Base-by-base conservation (phyloP, 2,329 filamentous ascomycete genomes). In the Achaetomium macrosporum region DNA sequence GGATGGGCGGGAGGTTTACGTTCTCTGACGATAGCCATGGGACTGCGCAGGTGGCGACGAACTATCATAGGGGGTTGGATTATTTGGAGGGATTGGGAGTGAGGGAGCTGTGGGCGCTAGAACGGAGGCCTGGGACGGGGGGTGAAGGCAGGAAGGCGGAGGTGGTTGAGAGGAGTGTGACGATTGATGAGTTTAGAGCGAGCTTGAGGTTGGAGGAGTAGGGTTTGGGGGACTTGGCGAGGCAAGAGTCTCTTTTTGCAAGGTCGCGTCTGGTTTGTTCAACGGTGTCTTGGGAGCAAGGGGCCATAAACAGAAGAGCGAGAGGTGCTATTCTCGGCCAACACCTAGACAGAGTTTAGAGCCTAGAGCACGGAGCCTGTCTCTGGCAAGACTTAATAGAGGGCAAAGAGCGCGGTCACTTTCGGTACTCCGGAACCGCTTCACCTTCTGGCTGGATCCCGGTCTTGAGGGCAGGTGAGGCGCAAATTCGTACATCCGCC, bases 21-120 rank as follows among this genome's bases (percentile, higher is more conserved):
- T 78, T 99, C 62, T 96, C 89, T 7, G 93, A 99, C 68, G 93
- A 99, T 70, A 96, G 90, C 68, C 93, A 99, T 72, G 88, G 88
- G 37, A 79, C 90, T 54, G 86, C 81, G 2, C 92, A 99, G 66
- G 79, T 99, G 5, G 90, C 84, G n/a, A 84, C 89, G 47, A 92
- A 95, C 66, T 97, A 93, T 71, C 65, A 68, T 42, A 80, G 79
- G 39, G 82, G 87, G 5, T 70, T 95, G 53, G 75, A 80, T 1
- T 96, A 88, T 67, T 72, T 95, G 51, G 77, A 82, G 58, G 76
- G 73, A 54, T 71, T 89, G 12, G 84, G 83, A 5, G 81, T 92
- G 25, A 65, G 71, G 31, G 74, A 82, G 53, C 72, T 93, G 2
- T 85, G 78, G 77, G 81, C 76, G 5, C 66, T 81, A 25, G 66